Evolutionary conservation across 495 filamentous ascomycete species (phyloP).

Genomic region (Pseudomonodictys pantanalensis): DNA sequence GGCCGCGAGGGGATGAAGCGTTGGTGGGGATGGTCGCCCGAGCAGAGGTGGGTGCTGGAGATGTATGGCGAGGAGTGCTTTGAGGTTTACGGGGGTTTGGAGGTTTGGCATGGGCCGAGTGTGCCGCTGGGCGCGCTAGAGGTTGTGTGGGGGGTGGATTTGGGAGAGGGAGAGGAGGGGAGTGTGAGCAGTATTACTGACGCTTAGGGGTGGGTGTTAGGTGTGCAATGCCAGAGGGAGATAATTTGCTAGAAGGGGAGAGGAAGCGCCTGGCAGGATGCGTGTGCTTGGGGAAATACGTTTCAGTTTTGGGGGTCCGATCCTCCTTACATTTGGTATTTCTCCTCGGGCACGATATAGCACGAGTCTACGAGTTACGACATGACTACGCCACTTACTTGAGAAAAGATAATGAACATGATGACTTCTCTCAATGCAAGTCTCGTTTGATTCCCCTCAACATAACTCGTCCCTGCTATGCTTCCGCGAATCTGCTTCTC

Average conservation of each 20-base stretch:
- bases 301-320: too few relatives aligned
- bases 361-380: too few relatives aligned
- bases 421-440: too few relatives aligned
- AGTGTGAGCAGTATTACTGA: background rate
- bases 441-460: too few relatives aligned
- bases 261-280: too few relatives aligned
- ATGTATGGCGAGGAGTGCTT: constrained; percentile 28
- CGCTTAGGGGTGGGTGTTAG: background rate
- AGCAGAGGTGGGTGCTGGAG: constrained; percentile 24
- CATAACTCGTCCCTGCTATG: too few relatives aligned
- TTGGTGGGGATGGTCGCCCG: background rate
- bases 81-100: constrained; percentile 26
- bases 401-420: too few relatives aligned
- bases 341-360: too few relatives aligned
- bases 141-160: constrained; percentile 14
- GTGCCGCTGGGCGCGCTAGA: constrained; percentile 17
- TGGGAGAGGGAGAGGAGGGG: background rate
- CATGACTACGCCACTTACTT: too few relatives aligned
- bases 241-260: background rate
- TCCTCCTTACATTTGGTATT: too few relatives aligned
- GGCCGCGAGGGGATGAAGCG: background rate
- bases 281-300: too few relatives aligned
- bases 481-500: too few relatives aligned
- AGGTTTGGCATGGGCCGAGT: constrained; percentile 9
- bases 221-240: background rate